These are phyloP conservation scores for Gymnopus androsaceus DNA, from an alignment of 1,284 basidiomycete species.

Conservation along the genomic window DNA sequence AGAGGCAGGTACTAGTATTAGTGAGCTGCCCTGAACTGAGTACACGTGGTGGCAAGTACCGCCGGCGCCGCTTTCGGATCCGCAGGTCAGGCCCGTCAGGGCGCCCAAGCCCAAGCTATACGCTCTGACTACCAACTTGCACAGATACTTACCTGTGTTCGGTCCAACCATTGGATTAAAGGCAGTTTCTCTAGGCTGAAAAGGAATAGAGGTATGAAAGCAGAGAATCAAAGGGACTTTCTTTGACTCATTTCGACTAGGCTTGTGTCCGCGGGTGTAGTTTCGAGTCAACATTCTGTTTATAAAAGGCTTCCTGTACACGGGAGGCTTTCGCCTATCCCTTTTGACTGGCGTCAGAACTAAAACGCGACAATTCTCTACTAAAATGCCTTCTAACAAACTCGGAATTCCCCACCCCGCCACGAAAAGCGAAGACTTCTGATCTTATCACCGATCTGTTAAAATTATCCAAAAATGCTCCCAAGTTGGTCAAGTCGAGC, in stretches of 20 bases:
- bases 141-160: too few relatives aligned
- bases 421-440: slow-evolving; percentile 46
- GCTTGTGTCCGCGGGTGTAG: background rate
- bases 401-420: slow-evolving; percentile 12
- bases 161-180: too few relatives aligned
- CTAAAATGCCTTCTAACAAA: background rate
- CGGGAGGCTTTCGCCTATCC: slow-evolving; percentile 2
- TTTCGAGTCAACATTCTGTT: slow-evolving; percentile 2
- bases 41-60: too few relatives aligned
- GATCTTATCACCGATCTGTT: slow-evolving; percentile 56
- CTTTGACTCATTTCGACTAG: background rate
- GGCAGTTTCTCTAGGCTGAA: too few relatives aligned
- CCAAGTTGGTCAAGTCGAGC: slow-evolving; percentile 62
- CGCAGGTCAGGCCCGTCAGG: too few relatives aligned
- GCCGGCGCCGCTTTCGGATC: too few relatives aligned
- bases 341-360: background rate
- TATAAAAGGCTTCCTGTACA: background rate
- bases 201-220: too few relatives aligned
- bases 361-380: background rate
- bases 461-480: slow-evolving; percentile 49
- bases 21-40: too few relatives aligned
- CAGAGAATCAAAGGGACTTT: background rate
- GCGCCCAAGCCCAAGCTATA: too few relatives aligned
- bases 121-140: too few relatives aligned
- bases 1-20: too few relatives aligned